These are phyloP conservation scores for Dactylis glomerata DNA, from an alignment of 176 grass and related monocot species.

Conservation along the genomic window DNA sequence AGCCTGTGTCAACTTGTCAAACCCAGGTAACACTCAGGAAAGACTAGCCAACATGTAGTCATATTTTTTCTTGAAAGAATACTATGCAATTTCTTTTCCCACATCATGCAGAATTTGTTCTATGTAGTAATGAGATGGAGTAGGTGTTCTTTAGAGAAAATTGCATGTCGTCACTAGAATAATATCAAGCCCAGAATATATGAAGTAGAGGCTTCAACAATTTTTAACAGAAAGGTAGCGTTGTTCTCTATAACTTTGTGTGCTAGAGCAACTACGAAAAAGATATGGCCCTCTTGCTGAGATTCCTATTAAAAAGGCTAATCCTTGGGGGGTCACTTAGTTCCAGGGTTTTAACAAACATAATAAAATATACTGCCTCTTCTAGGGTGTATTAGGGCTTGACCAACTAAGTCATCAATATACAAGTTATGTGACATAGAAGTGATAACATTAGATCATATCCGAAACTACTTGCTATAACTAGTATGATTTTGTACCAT, in stretches of 20 bases:
- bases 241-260: conserved; percentile 1
- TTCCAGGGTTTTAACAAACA: neutral
- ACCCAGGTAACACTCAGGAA: neutral
- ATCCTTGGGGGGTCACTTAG: neutral
- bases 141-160: neutral
- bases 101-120: neutral
- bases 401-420: neutral
- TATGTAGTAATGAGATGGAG: neutral
- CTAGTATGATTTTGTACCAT: neutral
- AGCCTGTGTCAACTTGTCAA: neutral
- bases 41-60: neutral
- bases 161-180: neutral
- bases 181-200: neutral
- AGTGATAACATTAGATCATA: neutral
- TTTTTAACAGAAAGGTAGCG: neutral
- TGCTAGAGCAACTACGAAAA: neutral
- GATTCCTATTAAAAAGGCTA: conserved; percentile 1
- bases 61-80: neutral
- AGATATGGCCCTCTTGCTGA: neutral
- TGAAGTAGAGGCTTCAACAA: neutral
- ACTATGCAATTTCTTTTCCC: neutral
- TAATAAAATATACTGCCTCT: neutral
- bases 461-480: neutral
- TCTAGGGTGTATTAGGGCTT: neutral
- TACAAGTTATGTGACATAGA: neutral